Evolutionary conservation across 805 yeast genomes (phyloP), one percentile per base, ranked within the genome.

Genomic region (Ogataea henricii): DNA sequence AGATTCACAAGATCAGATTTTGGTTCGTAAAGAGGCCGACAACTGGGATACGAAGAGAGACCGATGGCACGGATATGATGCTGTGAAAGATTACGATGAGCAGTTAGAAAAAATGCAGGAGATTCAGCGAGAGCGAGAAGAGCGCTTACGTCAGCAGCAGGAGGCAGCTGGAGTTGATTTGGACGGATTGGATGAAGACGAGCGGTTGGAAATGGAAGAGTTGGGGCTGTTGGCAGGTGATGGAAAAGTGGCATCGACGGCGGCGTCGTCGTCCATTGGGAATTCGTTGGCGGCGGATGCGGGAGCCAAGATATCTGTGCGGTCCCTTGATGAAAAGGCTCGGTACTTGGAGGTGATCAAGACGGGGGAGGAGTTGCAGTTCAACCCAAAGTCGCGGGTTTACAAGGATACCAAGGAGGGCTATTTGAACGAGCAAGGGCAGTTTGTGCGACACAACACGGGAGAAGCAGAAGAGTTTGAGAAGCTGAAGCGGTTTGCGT

Each of bases 261-360:
- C 17, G 13, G 40, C 29, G n/a, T 22, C 21, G 13, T 36, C 34
- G 2, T 25, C 39, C 2, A 7, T 36, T 5, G 43, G 44, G 17
- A 52, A 55, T 23, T 40, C 56, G 3, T 14, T 56, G 6, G 54
- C 53, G 2, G 46, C 51, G 12, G 52, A 43, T 17, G 52, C 58
- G 13, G 56, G 49, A 2, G 41, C 47, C 4, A 76, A 63, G 60
- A 70, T 68, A 44, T 64, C 78, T 7, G 75, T 86, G 0, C 67
- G 96, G 41, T 80, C 86, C 26, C 63, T 91, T 45, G 86, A 83
- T 51, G 96, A 89, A 59, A 81, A 81, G 33, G 95, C 96, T n/a
- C 65, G 80, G 52, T 81, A 89, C 71, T 59, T 80, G 57, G 69
- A 79, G 60, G 74, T 83, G 37, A 66, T 79, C 9, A 69, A 73